These are phyloP conservation scores for Ganoderma meredithae DNA, from an alignment of 1,284 basidiomycete species.

Conservation along the genomic window DNA sequence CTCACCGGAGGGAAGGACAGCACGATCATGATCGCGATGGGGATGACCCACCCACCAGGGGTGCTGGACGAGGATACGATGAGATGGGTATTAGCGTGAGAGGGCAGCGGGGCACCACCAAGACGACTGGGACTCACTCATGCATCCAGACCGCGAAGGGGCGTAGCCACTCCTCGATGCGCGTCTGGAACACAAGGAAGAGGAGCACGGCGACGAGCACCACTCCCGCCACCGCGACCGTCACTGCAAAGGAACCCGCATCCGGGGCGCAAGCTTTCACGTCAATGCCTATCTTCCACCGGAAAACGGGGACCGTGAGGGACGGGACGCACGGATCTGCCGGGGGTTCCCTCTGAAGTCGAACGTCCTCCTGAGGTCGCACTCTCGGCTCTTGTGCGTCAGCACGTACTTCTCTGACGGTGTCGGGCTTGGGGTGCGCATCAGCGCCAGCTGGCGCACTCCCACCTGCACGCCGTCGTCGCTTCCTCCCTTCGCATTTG, in stretches of 20 bases:
- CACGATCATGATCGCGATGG: constrained; percentile 80
- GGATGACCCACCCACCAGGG: constrained; percentile 80
- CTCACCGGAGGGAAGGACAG: constrained; percentile 80
- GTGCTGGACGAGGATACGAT: constrained; percentile 19
- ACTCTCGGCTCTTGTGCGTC: constrained; percentile 3
- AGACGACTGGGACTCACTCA: constrained; percentile 39
- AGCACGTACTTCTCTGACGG: constrained; percentile 38
- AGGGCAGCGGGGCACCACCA: no score
- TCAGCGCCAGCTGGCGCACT: constrained; percentile 33
- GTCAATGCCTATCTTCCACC: neutral
- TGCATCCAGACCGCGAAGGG: constrained; percentile 61
- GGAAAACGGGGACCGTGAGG: neutral
- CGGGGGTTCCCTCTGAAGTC: constrained; percentile 2
- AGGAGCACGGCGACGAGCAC: constrained; percentile 44
- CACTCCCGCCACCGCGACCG: neutral
- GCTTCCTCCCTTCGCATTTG: neutral
- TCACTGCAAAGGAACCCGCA: neutral
- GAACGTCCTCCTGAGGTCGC: constrained; percentile 11
- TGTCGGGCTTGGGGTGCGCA: constrained; percentile 50
- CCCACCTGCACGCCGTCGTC: neutral
- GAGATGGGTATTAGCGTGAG: neutral
- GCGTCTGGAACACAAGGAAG: constrained; percentile 60
- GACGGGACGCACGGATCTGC: neutral
- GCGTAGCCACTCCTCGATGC: constrained; percentile 64
- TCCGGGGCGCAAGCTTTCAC: neutral